Evolutionary conservation across 106 monocot species (phyloP), one percentile per base, ranked within the genome.

Genomic region (Allium sativum): DNA sequence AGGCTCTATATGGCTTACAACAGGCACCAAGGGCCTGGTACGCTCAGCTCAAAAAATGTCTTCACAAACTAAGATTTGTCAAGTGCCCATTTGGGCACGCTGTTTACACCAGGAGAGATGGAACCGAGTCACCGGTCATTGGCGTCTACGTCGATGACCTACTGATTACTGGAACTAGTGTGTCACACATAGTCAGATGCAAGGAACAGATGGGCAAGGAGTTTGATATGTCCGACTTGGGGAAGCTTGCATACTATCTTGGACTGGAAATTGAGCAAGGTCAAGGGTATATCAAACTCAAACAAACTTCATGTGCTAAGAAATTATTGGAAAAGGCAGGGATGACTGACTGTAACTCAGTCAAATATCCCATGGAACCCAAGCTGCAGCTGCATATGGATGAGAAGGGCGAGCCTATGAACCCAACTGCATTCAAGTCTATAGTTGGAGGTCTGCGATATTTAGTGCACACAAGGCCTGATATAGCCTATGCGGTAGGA

Each of bases 211-310:
- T 40, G 22, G 22, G 10, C 10, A 20, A 13, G 4, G 22, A 42
- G 9, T 72, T 65, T 20, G 72, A 72, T 11, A 72, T 65, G 65
- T 64, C 45, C 14, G 56, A 65, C 18, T 0, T 72, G 9, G 46
- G 65, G 3, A 10, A 55, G 9, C 43, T 64, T 21, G 20, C 52
- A 8, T 63, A 71, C 21, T 62, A 53, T 44, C 54, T 52, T 41
- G 62, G 62, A 2, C 22, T 71, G 15, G 70, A 71, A 14, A 20
- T 70, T 9, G 54, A 44, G 10, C 61, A 62, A 61, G 20, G 12
- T 0, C 12, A 71, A n/a, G 11, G 20, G 17, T 43, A 18, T 55
- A 40, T 44, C 20, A 63, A 63, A 22, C 14, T 55, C 14, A 52
- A 42, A 21, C 16, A 20, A 53, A 62, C 18, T 21, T 55, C 44